Base-by-base conservation (phyloP, 305 asterid species). In the Ajuga reptans region DNA sequence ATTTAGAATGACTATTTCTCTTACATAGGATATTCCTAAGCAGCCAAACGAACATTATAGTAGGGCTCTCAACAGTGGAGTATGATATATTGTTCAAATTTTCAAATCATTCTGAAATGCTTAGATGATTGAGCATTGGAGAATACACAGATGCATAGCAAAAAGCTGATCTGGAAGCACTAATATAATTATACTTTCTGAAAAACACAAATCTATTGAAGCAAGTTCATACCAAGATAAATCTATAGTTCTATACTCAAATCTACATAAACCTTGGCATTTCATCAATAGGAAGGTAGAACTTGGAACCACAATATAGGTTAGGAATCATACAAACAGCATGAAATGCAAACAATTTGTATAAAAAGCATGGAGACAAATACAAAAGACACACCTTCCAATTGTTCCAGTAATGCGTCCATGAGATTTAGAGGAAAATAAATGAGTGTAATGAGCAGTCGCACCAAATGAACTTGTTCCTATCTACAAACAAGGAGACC, bases 351-450 rank as follows among this genome's bases (percentile, higher is more conserved):
- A 24, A 16, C 36, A 36, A 9, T 21, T 56, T 42, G 62, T 9
- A 17, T 11, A 5, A n/a, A 46, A 24, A 36, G 43, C 6, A 69
- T 42, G 41, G 42, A 69, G 36, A 64, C 41, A 65, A 56, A 53
- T 60, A 31, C 7, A 66, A 61, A 65, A 43, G 45, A 59, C 68
- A 11, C 4, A 93, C 99, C 99, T 91, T 81, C 97, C 99, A 45
- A 91, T 73, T 74, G 79, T 84, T 66, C 96, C 99, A 36, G 83
- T 79, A 71, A 91, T 78, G 24, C 96, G 95, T 42, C 96, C 97
- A 59, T 93, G 99, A 14, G 97, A 91, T 73, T 87, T 93, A 56
- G 92, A 65, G 74, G 99, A 91, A 72, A 93, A 91, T 73, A 47
- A 81, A 74, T 65, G 95, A 42, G 89, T 89, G 81, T 84, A 91